These are phyloP conservation scores for Podospora tetraspora DNA, from an alignment of 495 filamentous ascomycete genomes.

Conservation along the genomic window DNA sequence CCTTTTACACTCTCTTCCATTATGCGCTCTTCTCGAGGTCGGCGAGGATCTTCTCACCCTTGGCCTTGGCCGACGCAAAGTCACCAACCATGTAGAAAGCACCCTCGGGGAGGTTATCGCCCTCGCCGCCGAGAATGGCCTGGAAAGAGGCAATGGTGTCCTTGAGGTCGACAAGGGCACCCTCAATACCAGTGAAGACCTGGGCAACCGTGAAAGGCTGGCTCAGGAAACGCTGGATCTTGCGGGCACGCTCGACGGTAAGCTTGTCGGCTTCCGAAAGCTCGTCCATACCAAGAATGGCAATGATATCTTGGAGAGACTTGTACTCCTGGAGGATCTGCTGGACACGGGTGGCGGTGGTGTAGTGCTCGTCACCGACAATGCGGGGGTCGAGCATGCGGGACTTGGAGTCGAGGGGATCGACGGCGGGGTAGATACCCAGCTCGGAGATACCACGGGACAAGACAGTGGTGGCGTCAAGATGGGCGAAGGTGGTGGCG, in stretches of 20 bases:
- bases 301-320: constrained; percentile 99
- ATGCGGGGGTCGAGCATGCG: constrained; percentile 99
- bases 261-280: constrained; percentile 98
- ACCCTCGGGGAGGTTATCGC: constrained; percentile 91
- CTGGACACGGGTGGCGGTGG: constrained; percentile 89
- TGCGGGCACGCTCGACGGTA: constrained; percentile 99
- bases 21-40: constrained; percentile 73
- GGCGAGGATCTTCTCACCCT: constrained; percentile 99
- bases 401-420: constrained; percentile 98
- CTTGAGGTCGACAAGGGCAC: constrained; percentile 93
- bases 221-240: constrained; percentile 98
- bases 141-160: constrained; percentile 97
- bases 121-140: constrained; percentile 91
- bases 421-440: constrained; percentile 99
- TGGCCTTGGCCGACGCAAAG: constrained; percentile 83
- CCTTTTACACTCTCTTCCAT: constrained; percentile 43
- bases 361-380: constrained; percentile 96
- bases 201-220: constrained; percentile 99
- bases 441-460: constrained; percentile 99
- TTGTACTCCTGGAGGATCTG: constrained; percentile 99
- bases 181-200: constrained; percentile 99
- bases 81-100: constrained; percentile 99
- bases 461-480: constrained; percentile 99
- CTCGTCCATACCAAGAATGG: constrained; percentile 99
- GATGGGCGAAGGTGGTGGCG: constrained; percentile 98